Evolutionary conservation across 176 grass and related monocot genomes (phyloP).

Genomic region (Musa troglodytarum): DNA sequence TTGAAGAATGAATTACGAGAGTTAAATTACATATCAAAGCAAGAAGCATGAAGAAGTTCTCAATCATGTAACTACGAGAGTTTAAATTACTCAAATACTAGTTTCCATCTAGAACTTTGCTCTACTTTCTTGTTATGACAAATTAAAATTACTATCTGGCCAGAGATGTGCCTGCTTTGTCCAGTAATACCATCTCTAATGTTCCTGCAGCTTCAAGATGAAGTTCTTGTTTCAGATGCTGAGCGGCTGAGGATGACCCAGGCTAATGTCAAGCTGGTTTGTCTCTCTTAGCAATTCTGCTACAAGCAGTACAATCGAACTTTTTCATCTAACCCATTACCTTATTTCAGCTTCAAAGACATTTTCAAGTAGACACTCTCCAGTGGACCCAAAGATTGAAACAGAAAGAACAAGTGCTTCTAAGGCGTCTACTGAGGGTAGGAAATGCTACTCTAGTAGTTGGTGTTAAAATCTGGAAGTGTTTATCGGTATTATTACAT

Average conservation of each 20-base stretch:
- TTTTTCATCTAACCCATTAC: not conserved
- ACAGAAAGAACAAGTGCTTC: slow-evolving; percentile 72
- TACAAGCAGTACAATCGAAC: not conserved
- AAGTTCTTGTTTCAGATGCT: slow-evolving; percentile 85
- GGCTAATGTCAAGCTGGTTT: slow-evolving; percentile 80
- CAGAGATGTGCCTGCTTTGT: not conserved
- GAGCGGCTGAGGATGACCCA: slow-evolving; percentile 78
- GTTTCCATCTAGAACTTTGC: not conserved
- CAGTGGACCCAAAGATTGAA: slow-evolving; percentile 83
- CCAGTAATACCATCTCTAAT: slow-evolving; percentile 8
- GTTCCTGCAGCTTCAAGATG: slow-evolving; percentile 76
- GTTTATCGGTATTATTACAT: not conserved
- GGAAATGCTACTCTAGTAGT: not conserved
- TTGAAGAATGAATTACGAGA: too few relatives aligned
- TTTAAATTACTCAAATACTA: too few relatives aligned
- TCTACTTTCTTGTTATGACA: not conserved
- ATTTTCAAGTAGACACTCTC: slow-evolving; percentile 81
- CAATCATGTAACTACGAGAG: too few relatives aligned
- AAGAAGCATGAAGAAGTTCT: not conserved
- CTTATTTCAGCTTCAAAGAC: slow-evolving; percentile 61
- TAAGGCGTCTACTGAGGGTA: slow-evolving; percentile 91
- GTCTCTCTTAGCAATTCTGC: not conserved
- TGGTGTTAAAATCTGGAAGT: not conserved
- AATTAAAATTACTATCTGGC: not conserved
- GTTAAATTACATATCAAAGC: not conserved